phyloP scores from a whole-genome alignment of 2,329 filamentous ascomycete genomes.

The Aspergillus ochraceoroseus region DNA sequence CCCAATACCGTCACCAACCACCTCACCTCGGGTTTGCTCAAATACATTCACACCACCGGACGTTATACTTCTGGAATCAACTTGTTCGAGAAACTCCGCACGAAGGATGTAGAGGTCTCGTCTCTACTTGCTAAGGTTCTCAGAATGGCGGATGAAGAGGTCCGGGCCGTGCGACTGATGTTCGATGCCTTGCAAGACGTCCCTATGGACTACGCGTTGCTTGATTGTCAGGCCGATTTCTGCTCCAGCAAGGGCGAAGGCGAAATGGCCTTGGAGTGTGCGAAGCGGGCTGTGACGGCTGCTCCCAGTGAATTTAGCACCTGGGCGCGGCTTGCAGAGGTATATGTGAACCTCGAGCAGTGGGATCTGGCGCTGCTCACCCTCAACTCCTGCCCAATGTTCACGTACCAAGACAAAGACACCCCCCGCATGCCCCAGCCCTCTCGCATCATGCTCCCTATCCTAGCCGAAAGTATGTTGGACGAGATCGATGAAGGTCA shows the following conservation, averaged over 20 bases:
- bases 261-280: slow-evolving; percentile 83
- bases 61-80: slow-evolving; percentile 95
- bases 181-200: slow-evolving; percentile 84
- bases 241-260: slow-evolving; percentile 81
- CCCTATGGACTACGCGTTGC: slow-evolving; percentile 95
- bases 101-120: slow-evolving; percentile 86
- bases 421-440: slow-evolving; percentile 91
- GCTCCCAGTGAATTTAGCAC: slow-evolving; percentile 96
- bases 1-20: slow-evolving; percentile 96
- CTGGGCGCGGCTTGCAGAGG: slow-evolving; percentile 88
- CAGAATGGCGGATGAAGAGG: slow-evolving; percentile 93
- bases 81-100: slow-evolving; percentile 89
- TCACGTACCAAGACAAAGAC: slow-evolving; percentile 98
- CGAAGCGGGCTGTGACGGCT: slow-evolving; percentile 88
- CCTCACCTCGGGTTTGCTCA: slow-evolving; percentile 83
- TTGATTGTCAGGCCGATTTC: slow-evolving; percentile 91
- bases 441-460: slow-evolving; percentile 77
- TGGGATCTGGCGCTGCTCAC: slow-evolving; percentile 95
- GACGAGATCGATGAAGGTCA: slow-evolving; percentile 95
- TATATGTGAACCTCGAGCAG: slow-evolving; percentile 89
- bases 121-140: slow-evolving; percentile 86
- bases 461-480: slow-evolving; percentile 79
- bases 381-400: slow-evolving; percentile 98
- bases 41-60: slow-evolving; percentile 93
- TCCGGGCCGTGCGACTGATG: slow-evolving; percentile 84